These are phyloP conservation scores for Auricularia sp. DNA, from an alignment of 768 basidiomycete genomes.

Conservation along the genomic window DNA sequence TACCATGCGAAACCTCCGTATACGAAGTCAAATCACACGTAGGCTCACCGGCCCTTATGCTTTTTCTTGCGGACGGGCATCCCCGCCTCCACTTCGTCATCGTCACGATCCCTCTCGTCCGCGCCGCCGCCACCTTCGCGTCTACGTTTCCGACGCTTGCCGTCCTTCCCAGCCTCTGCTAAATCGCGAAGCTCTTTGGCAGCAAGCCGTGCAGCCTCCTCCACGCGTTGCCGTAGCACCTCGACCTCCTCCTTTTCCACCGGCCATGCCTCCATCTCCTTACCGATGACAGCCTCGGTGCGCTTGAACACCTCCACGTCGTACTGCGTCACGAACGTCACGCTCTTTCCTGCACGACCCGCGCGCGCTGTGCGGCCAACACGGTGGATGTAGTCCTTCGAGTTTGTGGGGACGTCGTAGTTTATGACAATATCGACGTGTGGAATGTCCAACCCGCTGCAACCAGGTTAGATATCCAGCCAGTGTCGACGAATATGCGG, in stretches of 20 bases:
- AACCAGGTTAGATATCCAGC: neutral
- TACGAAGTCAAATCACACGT: no score
- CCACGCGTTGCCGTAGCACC: slow-evolving; percentile 77
- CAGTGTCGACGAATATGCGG: neutral
- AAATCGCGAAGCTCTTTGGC: slow-evolving; percentile 76
- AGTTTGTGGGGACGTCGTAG: slow-evolving; percentile 94
- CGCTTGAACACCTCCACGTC: slow-evolving; percentile 94
- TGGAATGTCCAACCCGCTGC: slow-evolving; percentile 88
- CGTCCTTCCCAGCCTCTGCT: slow-evolving; percentile 38
- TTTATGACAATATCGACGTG: slow-evolving; percentile 95
- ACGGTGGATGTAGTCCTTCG: slow-evolving; percentile 98
- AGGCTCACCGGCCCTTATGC: slow-evolving; percentile 7
- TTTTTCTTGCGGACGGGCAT: slow-evolving; percentile 58
- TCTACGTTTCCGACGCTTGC: slow-evolving; percentile 39
- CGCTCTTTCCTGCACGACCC: slow-evolving; percentile 91
- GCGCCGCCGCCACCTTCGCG: slow-evolving; percentile 38
- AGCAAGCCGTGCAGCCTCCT: slow-evolving; percentile 69
- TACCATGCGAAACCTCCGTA: no score
- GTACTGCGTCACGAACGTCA: slow-evolving; percentile 97
- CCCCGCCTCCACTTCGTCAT: slow-evolving; percentile 86
- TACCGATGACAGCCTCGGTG: slow-evolving; percentile 85
- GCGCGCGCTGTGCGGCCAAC: slow-evolving; percentile 97
- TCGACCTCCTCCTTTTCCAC: slow-evolving; percentile 84
- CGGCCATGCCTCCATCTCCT: slow-evolving; percentile 84
- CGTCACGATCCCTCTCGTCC: slow-evolving; percentile 84